Evolutionary conservation across 2,329 filamentous ascomycete genomes (phyloP).

Genomic region (Arthrobotrys conoides): DNA sequence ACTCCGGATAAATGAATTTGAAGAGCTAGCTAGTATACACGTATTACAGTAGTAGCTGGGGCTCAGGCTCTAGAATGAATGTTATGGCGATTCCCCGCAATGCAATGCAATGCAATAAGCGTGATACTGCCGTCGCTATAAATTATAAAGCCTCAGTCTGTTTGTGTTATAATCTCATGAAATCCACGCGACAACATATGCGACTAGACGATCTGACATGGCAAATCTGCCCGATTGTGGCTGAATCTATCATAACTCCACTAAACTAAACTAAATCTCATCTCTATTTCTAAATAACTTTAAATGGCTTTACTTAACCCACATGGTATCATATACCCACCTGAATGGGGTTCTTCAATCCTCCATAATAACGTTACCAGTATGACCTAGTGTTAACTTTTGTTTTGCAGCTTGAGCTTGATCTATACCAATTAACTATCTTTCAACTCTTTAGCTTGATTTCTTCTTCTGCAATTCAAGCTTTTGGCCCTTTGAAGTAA

Average conservation of each 20-base stretch:
- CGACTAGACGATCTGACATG: neutral
- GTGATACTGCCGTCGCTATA: constrained; percentile 2
- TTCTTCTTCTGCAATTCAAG: constrained; percentile 12
- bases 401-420: too few species aligned
- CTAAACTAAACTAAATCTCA: too few species aligned
- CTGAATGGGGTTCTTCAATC: too few species aligned
- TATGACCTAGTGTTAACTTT: too few species aligned
- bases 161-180: constrained; percentile 16
- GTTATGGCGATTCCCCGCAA: neutral
- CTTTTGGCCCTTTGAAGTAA: constrained; percentile 12
- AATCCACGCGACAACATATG: neutral
- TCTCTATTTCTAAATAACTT: neutral
- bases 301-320: neutral
- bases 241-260: too few species aligned
- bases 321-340: too few species aligned
- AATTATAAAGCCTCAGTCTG: neutral
- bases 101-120: too few species aligned
- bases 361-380: too few species aligned
- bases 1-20: neutral
- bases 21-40: neutral
- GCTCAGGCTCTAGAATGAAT: constrained; percentile 1
- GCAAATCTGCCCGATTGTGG: neutral
- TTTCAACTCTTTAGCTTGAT: neutral
- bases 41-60: constrained; percentile 1
- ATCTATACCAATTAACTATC: too few species aligned